Evolutionary conservation across 352 stramenopile species (phyloP).

Genomic region (Pythium scleroteichum): DNA sequence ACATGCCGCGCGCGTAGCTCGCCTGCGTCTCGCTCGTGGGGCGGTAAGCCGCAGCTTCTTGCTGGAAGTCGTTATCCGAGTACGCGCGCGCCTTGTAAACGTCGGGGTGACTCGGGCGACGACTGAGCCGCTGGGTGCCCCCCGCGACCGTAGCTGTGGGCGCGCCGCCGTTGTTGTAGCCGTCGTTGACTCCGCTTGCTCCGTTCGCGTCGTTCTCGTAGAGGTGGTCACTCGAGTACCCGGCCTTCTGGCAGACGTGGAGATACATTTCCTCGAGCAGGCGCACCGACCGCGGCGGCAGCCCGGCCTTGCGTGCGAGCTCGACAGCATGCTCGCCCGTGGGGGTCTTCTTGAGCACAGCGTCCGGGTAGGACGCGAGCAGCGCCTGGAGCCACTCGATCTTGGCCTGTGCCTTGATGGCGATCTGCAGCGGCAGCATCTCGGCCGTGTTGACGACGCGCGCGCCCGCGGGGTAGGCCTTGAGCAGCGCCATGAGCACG

Average conservation of each 20-base stretch:
- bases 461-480: conserved; percentile 72
- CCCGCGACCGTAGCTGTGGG: not conserved
- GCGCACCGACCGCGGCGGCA: conserved; percentile 64
- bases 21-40: conserved; percentile 9
- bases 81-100: conserved; percentile 59
- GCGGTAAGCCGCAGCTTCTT: conserved; percentile 16
- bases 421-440: conserved; percentile 87
- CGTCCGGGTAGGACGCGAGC: conserved; percentile 79
- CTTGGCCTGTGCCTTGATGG: conserved; percentile 83
- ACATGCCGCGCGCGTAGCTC: conserved; percentile 22
- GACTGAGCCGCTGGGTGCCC: not conserved
- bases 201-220: conserved; percentile 38
- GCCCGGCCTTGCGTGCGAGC: conserved; percentile 57
- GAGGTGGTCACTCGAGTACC: conserved; percentile 54
- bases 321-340: conserved; percentile 76
- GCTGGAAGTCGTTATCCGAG: conserved; percentile 57
- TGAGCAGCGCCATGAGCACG: conserved; percentile 77
- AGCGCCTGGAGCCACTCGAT: conserved; percentile 88
- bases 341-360: conserved; percentile 73
- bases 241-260: conserved; percentile 76
- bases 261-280: conserved; percentile 88
- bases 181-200: not conserved
- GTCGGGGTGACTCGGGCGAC: conserved; percentile 41
- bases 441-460: conserved; percentile 74
- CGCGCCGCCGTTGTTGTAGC: not conserved